These are phyloP conservation scores for Phoenix dactylifera DNA, from an alignment of 176 grass and related monocot genomes.

Conservation along the genomic window DNA sequence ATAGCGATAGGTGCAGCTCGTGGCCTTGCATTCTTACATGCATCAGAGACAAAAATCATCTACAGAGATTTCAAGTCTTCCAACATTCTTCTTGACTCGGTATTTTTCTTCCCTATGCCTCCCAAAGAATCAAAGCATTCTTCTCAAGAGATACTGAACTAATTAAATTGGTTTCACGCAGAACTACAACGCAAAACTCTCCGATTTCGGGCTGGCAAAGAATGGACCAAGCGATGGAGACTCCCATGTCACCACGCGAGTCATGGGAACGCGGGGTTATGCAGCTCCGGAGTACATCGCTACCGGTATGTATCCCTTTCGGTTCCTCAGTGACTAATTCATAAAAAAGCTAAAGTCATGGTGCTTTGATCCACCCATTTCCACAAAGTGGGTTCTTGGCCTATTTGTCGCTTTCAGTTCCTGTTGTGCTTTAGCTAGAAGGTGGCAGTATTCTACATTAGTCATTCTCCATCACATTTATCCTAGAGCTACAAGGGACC, in stretches of 20 bases:
- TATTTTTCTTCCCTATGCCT: slow-evolving; percentile 1
- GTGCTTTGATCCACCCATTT: no score
- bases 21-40: slow-evolving; percentile 41
- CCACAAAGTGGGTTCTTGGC: no score
- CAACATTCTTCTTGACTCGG: slow-evolving; percentile 42
- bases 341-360: no score
- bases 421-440: no score
- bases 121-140: not conserved
- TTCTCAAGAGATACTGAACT: not conserved
- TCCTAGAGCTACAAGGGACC: no score
- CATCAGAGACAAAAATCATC: slow-evolving; percentile 35
- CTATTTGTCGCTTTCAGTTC: no score
- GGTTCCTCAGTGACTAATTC: no score
- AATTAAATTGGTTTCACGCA: slow-evolving; percentile 1
- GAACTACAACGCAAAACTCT: slow-evolving; percentile 70
- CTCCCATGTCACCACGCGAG: slow-evolving; percentile 66
- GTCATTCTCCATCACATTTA: no score
- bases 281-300: slow-evolving; percentile 91
- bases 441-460: no score
- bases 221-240: slow-evolving; percentile 48
- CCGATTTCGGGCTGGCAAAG: slow-evolving; percentile 92
- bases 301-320: slow-evolving; percentile 35
- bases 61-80: slow-evolving; percentile 48
- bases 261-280: slow-evolving; percentile 88
- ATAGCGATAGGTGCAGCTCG: slow-evolving; percentile 43